phyloP scores from a whole-genome alignment of 164 flowering plant genomes.

The Annona cherimola region DNA sequence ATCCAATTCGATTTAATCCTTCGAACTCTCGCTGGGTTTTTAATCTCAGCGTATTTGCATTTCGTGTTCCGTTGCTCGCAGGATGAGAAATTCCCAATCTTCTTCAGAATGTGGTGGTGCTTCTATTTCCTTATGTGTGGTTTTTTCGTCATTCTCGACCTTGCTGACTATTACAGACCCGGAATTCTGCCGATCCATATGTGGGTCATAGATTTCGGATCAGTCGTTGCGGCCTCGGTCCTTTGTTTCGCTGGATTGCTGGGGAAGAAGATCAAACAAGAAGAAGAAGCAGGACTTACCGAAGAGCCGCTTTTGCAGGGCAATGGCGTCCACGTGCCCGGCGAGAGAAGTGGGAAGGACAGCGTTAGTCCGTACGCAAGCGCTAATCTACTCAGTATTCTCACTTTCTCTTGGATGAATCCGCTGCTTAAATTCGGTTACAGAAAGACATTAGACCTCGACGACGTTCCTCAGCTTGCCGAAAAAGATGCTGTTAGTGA shows the following conservation, averaged over 20 bases:
- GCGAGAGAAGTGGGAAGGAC: slow-evolving; percentile 6
- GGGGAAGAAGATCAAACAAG: slow-evolving; percentile 8
- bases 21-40: slow-evolving; percentile 25
- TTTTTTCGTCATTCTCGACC: slow-evolving; percentile 20
- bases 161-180: slow-evolving; percentile 5
- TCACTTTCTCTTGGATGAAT: slow-evolving; percentile 45
- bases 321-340: slow-evolving; percentile 2
- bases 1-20: slow-evolving; percentile 23
- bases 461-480: slow-evolving; percentile 41
- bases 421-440: slow-evolving; percentile 31
- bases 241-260: slow-evolving; percentile 18
- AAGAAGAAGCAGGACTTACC: slow-evolving; percentile 12
- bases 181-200: slow-evolving; percentile 13
- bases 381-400: slow-evolving; percentile 27
- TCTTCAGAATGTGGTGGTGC: slow-evolving; percentile 33
- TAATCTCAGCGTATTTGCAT: slow-evolving; percentile 27
- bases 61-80: slow-evolving; percentile 13
- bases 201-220: slow-evolving; percentile 21
- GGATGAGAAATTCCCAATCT: slow-evolving; percentile 13
- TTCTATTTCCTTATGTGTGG: slow-evolving; percentile 19
- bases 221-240: slow-evolving; percentile 13
- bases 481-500: slow-evolving; percentile 21
- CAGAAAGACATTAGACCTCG: slow-evolving; percentile 34
- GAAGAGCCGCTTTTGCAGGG: slow-evolving; percentile 28
- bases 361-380: slow-evolving; percentile 22